Evolutionary conservation across 768 basidiomycete genomes (phyloP).

Genomic region (Trametes gibbosa): DNA sequence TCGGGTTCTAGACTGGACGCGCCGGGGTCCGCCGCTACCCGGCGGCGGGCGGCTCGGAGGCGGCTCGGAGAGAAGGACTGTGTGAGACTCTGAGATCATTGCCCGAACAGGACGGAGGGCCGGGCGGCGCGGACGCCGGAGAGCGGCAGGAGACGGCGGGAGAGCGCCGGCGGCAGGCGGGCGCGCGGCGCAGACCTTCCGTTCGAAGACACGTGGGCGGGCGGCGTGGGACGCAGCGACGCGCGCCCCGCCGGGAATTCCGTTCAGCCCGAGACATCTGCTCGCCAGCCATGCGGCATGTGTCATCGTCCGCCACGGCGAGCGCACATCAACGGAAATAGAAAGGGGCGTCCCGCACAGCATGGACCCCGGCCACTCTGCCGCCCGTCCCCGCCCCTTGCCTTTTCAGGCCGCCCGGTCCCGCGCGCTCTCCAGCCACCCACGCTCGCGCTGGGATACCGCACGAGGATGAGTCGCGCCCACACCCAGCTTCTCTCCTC

Average conservation of each 20-base stretch:
- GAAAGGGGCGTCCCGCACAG: background rate
- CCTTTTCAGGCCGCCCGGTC: background rate
- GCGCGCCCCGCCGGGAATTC: slow-evolving; percentile 10
- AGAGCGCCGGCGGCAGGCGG: background rate
- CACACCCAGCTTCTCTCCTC: background rate
- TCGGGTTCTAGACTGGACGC: too few relatives aligned
- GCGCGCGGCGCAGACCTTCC: slow-evolving; percentile 16
- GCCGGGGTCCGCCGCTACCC: too few relatives aligned
- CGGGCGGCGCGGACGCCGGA: background rate
- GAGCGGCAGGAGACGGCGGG: background rate
- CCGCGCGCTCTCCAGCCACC: background rate
- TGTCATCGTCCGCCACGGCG: slow-evolving; percentile 15
- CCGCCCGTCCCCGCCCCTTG: background rate
- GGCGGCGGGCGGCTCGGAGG: background rate
- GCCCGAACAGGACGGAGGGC: too few relatives aligned
- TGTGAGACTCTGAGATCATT: too few relatives aligned
- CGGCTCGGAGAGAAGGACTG: too few relatives aligned
- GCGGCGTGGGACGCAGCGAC: slow-evolving; percentile 14
- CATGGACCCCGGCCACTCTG: slow-evolving; percentile 1
- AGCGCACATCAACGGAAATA: slow-evolving; percentile 20
- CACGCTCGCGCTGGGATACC: background rate
- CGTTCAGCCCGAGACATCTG: slow-evolving; percentile 7
- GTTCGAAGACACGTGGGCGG: slow-evolving; percentile 27
- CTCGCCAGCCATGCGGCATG: slow-evolving; percentile 13
- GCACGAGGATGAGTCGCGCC: too few relatives aligned